A percentile compares a stretch with the other conserved stretches of the same genome.
Conservation (phyloP, 1,139 yeast genomes). For the Debaryomyces subglobosus region DNA sequence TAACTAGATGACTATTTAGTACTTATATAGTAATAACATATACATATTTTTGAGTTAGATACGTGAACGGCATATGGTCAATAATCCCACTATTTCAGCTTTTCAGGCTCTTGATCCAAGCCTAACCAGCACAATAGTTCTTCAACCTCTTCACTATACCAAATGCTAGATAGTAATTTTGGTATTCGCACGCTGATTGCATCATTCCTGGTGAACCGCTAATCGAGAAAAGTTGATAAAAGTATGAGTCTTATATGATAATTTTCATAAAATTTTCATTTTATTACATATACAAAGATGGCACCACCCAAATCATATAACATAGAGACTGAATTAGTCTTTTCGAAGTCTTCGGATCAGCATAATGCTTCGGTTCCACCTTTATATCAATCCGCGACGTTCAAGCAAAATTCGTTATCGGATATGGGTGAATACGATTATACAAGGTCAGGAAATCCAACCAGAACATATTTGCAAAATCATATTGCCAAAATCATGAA, state of each 20-base stretch:
- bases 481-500: slow-evolving; percentile 78
- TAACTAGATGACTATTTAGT: slow-evolving; percentile 2
- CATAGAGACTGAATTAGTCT: slow-evolving; percentile 77
- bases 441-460: slow-evolving; percentile 94
- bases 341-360: slow-evolving; percentile 67
- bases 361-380: slow-evolving; percentile 86
- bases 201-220: slow-evolving; percentile 11
- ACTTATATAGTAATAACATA: slow-evolving; percentile 5
- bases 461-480: slow-evolving; percentile 76
- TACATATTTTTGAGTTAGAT: background rate
- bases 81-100: too few species aligned
- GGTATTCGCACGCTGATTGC: slow-evolving; percentile 9
- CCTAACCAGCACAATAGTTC: too few species aligned
- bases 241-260: background rate
- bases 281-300: slow-evolving; percentile 14
- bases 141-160: background rate
- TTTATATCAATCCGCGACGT: slow-evolving; percentile 89
- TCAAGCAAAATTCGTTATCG: slow-evolving; percentile 75
- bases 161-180: background rate
- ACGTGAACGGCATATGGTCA: too few species aligned
- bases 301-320: slow-evolving; percentile 39
- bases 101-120: too few species aligned
- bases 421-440: slow-evolving; percentile 89
- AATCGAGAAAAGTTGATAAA: slow-evolving; percentile 2
- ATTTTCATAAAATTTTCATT: background rate